Base-by-base conservation (phyloP, 2,329 filamentous ascomycete genomes). In the Periconia macrospinosa region DNA sequence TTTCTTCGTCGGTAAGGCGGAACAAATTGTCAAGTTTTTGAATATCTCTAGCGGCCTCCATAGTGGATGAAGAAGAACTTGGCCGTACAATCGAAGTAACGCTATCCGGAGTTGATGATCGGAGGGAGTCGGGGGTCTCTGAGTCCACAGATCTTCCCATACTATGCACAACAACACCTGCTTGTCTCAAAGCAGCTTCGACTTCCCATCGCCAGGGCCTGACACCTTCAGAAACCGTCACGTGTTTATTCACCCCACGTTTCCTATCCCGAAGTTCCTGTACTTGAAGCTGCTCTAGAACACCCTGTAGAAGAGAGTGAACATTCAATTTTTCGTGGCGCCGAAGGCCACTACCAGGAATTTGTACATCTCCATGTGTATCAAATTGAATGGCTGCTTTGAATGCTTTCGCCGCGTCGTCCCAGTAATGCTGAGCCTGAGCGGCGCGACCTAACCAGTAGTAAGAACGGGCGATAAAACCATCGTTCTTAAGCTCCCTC, bases 371-470 rank as follows among this genome's bases (percentile, higher is more conserved):
- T 2, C 37, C 37, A 9, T 14, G 15, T 6, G 15, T 27, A 33
- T 50, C 52, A 15, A 40, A 30, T 10, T 30, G 6, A 2, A 20
- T 15, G 14, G 47, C 54, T 15, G 47, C n/a, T 40, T 50, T 15
- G 40, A 53, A 56, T 6, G 50, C 54, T n/a, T 17, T 17, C 5
- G 27, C 51, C 30, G 50, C 54, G 13, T 50, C 48, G 27, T 50
- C 41, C 50, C 54, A 56, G 27, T 44, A 40, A 30, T 27, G 37
- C 41, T 15, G 37, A 18, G 56, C 58, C 7, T 47, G 59, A 18
- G 52, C 56, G 1, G 52, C 63, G 17, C 54, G 23, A 19, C 61
- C 63, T 30, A 50, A 41, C 65, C 65, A 68, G 45, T 63, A 67
- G 41, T 60, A 55, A 20, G 55, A 55, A 1, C 59, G 52, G 2